Conservation (phyloP, 371 early-diverging fungal genomes). For the Mortierella sp. region DNA sequence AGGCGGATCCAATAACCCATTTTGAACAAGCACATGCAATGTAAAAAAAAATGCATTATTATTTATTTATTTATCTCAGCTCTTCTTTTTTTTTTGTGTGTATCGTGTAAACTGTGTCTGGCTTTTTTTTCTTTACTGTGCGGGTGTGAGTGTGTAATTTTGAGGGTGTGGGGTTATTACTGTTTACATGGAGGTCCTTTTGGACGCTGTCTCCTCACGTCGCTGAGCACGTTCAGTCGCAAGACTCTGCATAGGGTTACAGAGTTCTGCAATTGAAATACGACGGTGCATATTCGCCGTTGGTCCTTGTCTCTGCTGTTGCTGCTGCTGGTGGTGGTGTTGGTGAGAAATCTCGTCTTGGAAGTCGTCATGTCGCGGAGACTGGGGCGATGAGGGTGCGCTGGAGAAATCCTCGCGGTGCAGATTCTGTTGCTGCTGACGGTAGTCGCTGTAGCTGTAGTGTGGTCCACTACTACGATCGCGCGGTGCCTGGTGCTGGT, state of each 20-base stretch:
- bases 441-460: conserved; percentile 19
- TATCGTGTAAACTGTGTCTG: neutral
- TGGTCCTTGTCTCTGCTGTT: neutral
- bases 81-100: neutral
- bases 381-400: conserved; percentile 38
- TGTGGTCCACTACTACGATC: neutral
- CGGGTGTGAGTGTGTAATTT: neutral
- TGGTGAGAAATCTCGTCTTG: conserved; percentile 29
- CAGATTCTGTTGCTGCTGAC: conserved; percentile 5
- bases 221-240: conserved; percentile 37
- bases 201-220: conserved; percentile 13
- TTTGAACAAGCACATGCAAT: neutral
- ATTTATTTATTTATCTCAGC: neutral
- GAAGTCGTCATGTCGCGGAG: conserved; percentile 29
- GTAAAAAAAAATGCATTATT: too few relatives aligned
- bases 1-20: neutral
- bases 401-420: conserved; percentile 25
- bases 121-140: neutral
- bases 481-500: conserved; percentile 9
- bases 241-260: conserved; percentile 56
- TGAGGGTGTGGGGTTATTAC: neutral
- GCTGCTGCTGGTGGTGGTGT: neutral
- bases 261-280: conserved; percentile 55
- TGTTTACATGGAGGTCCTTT: conserved; percentile 7
- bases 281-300: conserved; percentile 46